phyloP scores from a whole-genome alignment of 768 basidiomycete species.

The Boletus subparvulus region DNA sequence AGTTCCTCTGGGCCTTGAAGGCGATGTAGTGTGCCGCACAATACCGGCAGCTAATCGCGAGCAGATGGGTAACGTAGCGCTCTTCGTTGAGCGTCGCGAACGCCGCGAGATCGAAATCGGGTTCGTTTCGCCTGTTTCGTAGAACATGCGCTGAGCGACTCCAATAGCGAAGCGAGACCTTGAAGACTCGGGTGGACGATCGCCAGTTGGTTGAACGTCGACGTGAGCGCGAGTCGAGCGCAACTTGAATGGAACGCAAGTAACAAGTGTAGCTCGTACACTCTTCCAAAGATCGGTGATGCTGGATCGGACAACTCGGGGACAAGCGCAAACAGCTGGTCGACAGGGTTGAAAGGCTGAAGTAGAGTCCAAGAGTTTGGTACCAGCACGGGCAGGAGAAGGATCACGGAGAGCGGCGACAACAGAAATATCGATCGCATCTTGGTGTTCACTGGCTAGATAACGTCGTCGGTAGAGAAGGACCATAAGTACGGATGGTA shows the following conservation, averaged over 20 bases:
- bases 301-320: slow-evolving; percentile 52
- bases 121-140: slow-evolving; percentile 82
- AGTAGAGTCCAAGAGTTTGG: too few species aligned
- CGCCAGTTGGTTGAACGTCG: slow-evolving; percentile 57
- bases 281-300: slow-evolving; percentile 45
- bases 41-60: slow-evolving; percentile 74
- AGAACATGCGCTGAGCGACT: slow-evolving; percentile 84
- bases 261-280: slow-evolving; percentile 69
- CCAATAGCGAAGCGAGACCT: slow-evolving; percentile 53
- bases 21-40: slow-evolving; percentile 81
- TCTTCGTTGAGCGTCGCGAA: slow-evolving; percentile 75
- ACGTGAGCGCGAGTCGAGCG: slow-evolving; percentile 67
- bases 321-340: slow-evolving; percentile 63
- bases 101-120: slow-evolving; percentile 85
- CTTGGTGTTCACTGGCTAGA: too few species aligned
- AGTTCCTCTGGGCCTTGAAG: slow-evolving; percentile 90
- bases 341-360: too few species aligned
- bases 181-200: slow-evolving; percentile 40
- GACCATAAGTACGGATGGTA: too few species aligned
- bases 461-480: too few species aligned
- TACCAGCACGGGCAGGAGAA: too few species aligned
- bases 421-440: too few species aligned
- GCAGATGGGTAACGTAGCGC: slow-evolving; percentile 43
- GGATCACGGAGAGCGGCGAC: too few species aligned
- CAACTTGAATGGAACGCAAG: slow-evolving; percentile 69